phyloP scores from a whole-genome alignment of 768 basidiomycete species.

The Cytidiella melzeri region DNA sequence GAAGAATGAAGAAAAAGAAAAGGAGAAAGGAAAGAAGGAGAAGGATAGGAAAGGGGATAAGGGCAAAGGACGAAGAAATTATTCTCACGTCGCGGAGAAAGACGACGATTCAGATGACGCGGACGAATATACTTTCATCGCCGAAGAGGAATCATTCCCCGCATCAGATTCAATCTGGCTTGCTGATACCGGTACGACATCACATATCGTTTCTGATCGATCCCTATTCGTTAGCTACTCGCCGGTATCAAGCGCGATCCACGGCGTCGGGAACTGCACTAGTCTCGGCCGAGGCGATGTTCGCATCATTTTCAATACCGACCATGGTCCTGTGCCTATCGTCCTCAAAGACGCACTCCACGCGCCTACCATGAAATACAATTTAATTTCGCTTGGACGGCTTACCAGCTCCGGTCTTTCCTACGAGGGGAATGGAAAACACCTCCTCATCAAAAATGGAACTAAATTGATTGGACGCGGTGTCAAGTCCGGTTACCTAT shows the following conservation, averaged over 20 bases:
- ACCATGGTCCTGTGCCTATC: neutral
- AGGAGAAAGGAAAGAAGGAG: neutral
- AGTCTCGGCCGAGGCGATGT: constrained; percentile 12
- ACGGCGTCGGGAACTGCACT: constrained; percentile 11
- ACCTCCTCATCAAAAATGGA: neutral
- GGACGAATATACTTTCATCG: neutral
- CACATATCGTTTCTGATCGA: constrained; percentile 10
- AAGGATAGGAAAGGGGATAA: too few species aligned
- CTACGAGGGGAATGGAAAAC: neutral
- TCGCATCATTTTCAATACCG: neutral
- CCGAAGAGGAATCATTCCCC: neutral
- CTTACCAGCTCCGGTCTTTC: neutral
- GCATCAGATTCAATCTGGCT: constrained; percentile 10
- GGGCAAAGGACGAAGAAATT: too few species aligned
- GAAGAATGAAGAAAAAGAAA: neutral
- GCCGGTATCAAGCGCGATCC: constrained; percentile 1
- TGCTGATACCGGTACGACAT: constrained; percentile 11
- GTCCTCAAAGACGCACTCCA: constrained; percentile 11
- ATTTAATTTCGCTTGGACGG: constrained; percentile 11
- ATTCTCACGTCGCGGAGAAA: too few species aligned
- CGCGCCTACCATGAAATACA: constrained; percentile 10
- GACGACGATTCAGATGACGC: too few species aligned
- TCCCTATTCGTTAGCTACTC: constrained; percentile 9
- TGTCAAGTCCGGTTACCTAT: neutral
- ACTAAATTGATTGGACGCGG: neutral